Evolutionary conservation across 2,329 filamentous ascomycete species (phyloP).

Genomic region (Xylaria hypoxylon): DNA sequence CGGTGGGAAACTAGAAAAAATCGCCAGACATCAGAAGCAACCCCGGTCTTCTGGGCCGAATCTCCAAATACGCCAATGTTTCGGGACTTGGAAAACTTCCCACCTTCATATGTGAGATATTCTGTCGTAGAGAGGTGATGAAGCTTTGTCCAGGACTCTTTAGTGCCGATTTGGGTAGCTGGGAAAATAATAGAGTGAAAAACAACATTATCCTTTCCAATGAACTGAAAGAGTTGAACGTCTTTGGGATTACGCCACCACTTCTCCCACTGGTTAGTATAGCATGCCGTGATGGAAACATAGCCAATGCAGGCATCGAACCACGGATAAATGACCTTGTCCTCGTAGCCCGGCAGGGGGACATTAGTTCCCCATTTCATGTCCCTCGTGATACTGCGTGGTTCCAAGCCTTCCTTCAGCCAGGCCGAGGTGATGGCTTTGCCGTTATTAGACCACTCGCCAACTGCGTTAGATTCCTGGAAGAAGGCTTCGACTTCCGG

Average conservation of each 20-base stretch:
- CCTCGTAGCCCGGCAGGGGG: constrained; percentile 33
- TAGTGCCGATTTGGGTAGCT: constrained; percentile 35
- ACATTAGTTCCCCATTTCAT: constrained; percentile 36
- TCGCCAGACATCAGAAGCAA: constrained; percentile 35
- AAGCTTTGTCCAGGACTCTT: constrained; percentile 34
- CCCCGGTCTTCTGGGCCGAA: constrained; percentile 34
- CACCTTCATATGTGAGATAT: constrained; percentile 36
- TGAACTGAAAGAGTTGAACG: constrained; percentile 37
- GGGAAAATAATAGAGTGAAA: constrained; percentile 37
- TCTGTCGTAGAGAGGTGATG: constrained; percentile 37
- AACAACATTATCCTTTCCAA: constrained; percentile 38
- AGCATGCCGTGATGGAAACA: constrained; percentile 36
- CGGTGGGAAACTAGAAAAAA: constrained; percentile 33
- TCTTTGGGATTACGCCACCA: constrained; percentile 37
- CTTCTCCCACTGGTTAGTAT: constrained; percentile 37
- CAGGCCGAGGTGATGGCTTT: constrained; percentile 36
- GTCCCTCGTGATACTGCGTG: constrained; percentile 35
- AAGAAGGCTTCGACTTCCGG: constrained; percentile 32
- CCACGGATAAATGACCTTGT: constrained; percentile 37
- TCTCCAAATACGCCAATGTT: constrained; percentile 34
- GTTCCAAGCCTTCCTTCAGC: constrained; percentile 35
- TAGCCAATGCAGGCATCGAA: constrained; percentile 37
- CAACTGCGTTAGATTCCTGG: constrained; percentile 18
- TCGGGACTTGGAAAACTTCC: constrained; percentile 37
- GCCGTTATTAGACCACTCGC: constrained; percentile 34